These are phyloP conservation scores for Heteromeles arbutifolia DNA, from an alignment of 306 rosid species.

Conservation along the genomic window DNA sequence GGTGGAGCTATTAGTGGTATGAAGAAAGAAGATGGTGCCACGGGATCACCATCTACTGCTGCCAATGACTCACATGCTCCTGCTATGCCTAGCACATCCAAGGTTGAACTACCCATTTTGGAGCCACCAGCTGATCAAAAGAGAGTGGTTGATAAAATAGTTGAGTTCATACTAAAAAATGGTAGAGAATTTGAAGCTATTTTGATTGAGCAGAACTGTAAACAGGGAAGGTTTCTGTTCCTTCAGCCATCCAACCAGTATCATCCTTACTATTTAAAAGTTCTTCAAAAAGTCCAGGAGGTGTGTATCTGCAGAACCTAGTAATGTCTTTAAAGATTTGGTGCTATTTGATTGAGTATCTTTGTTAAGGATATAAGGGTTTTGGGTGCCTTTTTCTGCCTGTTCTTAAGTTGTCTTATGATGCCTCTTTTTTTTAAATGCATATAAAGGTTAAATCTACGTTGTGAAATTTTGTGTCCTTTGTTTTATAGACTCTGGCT, in stretches of 20 bases:
- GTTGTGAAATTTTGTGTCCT: neutral
- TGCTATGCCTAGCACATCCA: conserved; percentile 27
- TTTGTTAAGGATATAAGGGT: neutral
- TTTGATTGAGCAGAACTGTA: conserved; percentile 70
- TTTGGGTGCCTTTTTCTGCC: neutral
- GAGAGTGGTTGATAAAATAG: conserved; percentile 73
- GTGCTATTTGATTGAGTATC: conserved; percentile 8
- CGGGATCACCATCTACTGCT: conserved; percentile 19
- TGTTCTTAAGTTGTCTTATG: neutral
- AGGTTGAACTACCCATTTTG: conserved; percentile 53
- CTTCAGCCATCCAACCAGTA: conserved; percentile 67
- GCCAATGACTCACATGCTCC: conserved; percentile 30
- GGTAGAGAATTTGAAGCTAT: conserved; percentile 73
- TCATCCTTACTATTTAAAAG: conserved; percentile 60
- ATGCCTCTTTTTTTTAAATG: neutral
- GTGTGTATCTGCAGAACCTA: conserved; percentile 33
- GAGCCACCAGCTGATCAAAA: conserved; percentile 73
- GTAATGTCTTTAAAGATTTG: neutral
- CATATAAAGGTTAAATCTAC: neutral
- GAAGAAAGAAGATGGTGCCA: conserved; percentile 32
- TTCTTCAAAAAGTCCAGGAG: conserved; percentile 54
- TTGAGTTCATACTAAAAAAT: conserved; percentile 66
- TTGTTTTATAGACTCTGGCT: neutral
- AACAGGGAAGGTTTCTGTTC: conserved; percentile 77
- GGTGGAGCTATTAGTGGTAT: conserved; percentile 27